These are phyloP conservation scores for Geotrichum australiense DNA, from an alignment of 1,139 yeast genomes.

Conservation along the genomic window DNA sequence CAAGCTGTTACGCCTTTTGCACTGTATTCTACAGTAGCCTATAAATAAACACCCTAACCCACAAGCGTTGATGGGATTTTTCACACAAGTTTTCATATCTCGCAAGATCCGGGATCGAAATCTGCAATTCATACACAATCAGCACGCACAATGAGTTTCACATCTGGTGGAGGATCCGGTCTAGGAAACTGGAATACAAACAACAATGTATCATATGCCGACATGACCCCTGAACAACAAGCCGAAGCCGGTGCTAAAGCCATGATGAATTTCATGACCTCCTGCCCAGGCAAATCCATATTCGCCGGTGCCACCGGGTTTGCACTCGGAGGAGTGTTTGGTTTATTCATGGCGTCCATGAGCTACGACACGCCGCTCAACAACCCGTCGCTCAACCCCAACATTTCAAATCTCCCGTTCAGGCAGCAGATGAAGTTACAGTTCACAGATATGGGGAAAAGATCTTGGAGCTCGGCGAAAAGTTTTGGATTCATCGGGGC, in stretches of 20 bases:
- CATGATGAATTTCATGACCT: slow-evolving; percentile 77
- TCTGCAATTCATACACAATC: no score
- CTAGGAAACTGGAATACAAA: slow-evolving; percentile 11
- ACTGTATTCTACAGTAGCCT: no score
- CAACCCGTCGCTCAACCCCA: slow-evolving; percentile 37
- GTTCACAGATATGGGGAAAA: slow-evolving; percentile 83
- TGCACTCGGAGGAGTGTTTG: slow-evolving; percentile 92
- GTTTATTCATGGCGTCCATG: slow-evolving; percentile 91
- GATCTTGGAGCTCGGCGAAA: slow-evolving; percentile 83
- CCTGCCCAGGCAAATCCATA: slow-evolving; percentile 91
- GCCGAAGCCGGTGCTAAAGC: slow-evolving; percentile 86
- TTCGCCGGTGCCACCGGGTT: slow-evolving; percentile 95
- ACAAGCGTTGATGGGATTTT: no score
- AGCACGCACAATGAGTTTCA: slow-evolving; percentile 18
- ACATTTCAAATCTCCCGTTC: slow-evolving; percentile 74
- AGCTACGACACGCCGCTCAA: slow-evolving; percentile 77
- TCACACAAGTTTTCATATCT: no score
- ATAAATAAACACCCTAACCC: no score
- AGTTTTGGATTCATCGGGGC: slow-evolving; percentile 93
- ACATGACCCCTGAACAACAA: slow-evolving; percentile 87
- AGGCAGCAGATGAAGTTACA: slow-evolving; percentile 90
- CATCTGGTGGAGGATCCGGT: slow-evolving; percentile 17
- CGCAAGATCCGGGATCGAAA: no score
- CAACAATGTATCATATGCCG: slow-evolving; percentile 40
- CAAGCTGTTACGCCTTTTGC: no score